A percentile compares a stretch with the other conserved stretches of the same genome.
Conservation (phyloP, 805 yeast genomes). For the Metschnikowia anglica region DNA sequence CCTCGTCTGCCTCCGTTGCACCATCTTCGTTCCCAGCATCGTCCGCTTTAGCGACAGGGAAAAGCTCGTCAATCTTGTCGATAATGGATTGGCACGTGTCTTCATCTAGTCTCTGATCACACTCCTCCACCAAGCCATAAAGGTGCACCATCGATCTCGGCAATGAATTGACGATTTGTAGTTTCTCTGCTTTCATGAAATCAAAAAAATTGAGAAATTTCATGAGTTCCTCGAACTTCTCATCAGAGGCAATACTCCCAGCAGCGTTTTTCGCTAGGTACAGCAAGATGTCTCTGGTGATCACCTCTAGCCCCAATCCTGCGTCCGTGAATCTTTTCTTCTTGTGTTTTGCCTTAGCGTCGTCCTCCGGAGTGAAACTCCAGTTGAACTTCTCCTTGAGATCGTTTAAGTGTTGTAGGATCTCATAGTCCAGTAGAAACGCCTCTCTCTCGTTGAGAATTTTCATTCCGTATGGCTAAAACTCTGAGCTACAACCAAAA, state of each 20-base stretch:
- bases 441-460: conserved; percentile 53
- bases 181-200: conserved; percentile 76
- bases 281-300: conserved; percentile 47
- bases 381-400: conserved; percentile 49
- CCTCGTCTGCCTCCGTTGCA: conserved; percentile 9
- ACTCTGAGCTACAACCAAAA: background rate
- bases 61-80: conserved; percentile 50
- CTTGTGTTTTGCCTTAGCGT: conserved; percentile 24
- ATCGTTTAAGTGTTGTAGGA: conserved; percentile 50
- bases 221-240: conserved; percentile 40
- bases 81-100: conserved; percentile 61
- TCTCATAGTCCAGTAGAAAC: conserved; percentile 66
- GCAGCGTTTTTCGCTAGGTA: conserved; percentile 37
- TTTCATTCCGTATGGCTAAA: conserved; percentile 32
- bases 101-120: conserved; percentile 80
- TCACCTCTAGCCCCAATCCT: conserved; percentile 48
- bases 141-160: conserved; percentile 80
- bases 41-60: conserved; percentile 45
- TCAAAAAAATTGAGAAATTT: conserved; percentile 47
- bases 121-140: conserved; percentile 83
- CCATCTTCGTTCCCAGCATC: conserved; percentile 27
- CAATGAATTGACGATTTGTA: conserved; percentile 77
- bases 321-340: conserved; percentile 37
- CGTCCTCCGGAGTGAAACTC: conserved; percentile 39
- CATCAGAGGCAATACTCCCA: conserved; percentile 23